phyloP scores from a whole-genome alignment of 1,139 yeast species.

The Saccharomycopsis hybrid region DNA sequence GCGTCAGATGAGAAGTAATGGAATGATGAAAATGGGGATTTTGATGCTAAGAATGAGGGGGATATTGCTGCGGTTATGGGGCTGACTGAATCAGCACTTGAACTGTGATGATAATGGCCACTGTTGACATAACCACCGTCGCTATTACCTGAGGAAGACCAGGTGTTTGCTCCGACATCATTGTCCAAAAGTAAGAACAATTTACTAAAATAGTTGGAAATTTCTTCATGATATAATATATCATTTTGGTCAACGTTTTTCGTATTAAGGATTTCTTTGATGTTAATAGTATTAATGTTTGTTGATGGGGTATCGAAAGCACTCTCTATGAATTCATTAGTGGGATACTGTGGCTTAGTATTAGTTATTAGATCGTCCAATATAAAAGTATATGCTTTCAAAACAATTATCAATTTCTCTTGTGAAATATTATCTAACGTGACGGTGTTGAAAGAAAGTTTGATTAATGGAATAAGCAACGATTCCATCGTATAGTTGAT shows the following conservation, averaged over 20 bases:
- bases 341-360: slow-evolving; percentile 70
- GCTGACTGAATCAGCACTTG: background rate
- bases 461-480: slow-evolving; percentile 53
- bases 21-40: slow-evolving; percentile 18
- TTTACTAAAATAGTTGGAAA: slow-evolving; percentile 55
- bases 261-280: slow-evolving; percentile 12
- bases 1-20: slow-evolving; percentile 18
- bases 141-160: slow-evolving; percentile 1
- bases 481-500: slow-evolving; percentile 76
- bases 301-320: slow-evolving; percentile 6
- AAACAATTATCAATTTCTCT: slow-evolving; percentile 65
- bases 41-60: slow-evolving; percentile 11
- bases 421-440: slow-evolving; percentile 57
- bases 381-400: slow-evolving; percentile 64
- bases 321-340: slow-evolving; percentile 38
- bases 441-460: slow-evolving; percentile 41
- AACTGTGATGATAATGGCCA: background rate
- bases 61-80: slow-evolving; percentile 4
- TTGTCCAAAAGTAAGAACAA: slow-evolving; percentile 56
- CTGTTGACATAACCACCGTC: slow-evolving; percentile 22
- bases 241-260: slow-evolving; percentile 19
- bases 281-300: slow-evolving; percentile 14
- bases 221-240: slow-evolving; percentile 60
- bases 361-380: slow-evolving; percentile 53
- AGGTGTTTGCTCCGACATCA: slow-evolving; percentile 41